Base-by-base conservation (phyloP, 2,329 filamentous ascomycete genomes). In the Colletotrichum karsti region DNA sequence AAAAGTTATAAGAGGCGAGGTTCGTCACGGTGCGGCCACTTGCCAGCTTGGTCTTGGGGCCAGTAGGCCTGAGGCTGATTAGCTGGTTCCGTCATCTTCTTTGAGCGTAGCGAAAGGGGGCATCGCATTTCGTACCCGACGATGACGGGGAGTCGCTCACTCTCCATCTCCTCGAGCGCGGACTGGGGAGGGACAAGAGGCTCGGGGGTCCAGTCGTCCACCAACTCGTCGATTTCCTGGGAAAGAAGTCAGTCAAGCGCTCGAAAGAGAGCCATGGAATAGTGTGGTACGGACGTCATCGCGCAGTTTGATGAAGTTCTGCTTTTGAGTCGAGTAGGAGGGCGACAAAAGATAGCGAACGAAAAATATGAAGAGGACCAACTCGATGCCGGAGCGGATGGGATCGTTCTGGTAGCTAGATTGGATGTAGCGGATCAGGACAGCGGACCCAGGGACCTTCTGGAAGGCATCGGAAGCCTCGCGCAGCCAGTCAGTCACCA, bases 331-430 rank as follows among this genome's bases (percentile, higher is more conserved):
- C 71, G 93, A 94, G 82, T 99, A 99, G 59, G 93, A 94, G 0
- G 95, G 95, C 69, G 94, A 92, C 69, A 98, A 86, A 61, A 99
- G 86, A 80, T 99, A 99, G 71, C 95, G 90, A 65, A 99, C 92
- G 71, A 97, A 97, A 83, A 99, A 99, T 61, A 99, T 89, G 73
- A 99, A 93, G 67, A 99, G 87, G 72, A 98, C 91, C 56, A 99
- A 85, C 82, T 99, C 96, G 73, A 99, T 93, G 41, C 93, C 94
- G 58, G 94, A 97, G 60, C 97, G 92, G 63, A 98, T 90, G 9
- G 96, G 96, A 75, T 99, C 96, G 78, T 99, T 92, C 83, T 99
- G 96, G 84, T 99, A 98, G 78, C 94, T 97, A 65, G 94, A 97
- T 80, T 93, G 93, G 77, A 99, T 94, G 82, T 99, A 99, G 70